phyloP scores from a whole-genome alignment of 176 grass and related monocot genomes.

The Oryza nivara region DNA sequence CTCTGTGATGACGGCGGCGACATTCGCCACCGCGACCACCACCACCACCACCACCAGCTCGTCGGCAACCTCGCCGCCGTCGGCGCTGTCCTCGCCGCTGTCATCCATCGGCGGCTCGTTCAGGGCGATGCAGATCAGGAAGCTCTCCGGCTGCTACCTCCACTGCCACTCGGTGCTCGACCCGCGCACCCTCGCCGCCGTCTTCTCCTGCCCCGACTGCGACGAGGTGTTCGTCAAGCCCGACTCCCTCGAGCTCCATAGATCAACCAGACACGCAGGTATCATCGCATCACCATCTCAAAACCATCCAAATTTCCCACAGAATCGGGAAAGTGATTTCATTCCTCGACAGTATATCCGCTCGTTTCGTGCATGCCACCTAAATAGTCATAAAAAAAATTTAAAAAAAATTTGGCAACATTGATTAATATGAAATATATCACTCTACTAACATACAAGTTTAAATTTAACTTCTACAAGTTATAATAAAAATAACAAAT shows the following conservation, averaged over 20 bases:
- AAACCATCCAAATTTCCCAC: not conserved
- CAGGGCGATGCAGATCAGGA: slow-evolving; percentile 67
- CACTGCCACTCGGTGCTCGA: slow-evolving; percentile 61
- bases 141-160: slow-evolving; percentile 73
- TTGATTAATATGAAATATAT: too few relatives aligned
- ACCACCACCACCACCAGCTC: slow-evolving; percentile 36
- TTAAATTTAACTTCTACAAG: too few relatives aligned
- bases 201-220: slow-evolving; percentile 66
- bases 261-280: slow-evolving; percentile 73
- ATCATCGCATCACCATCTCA: not conserved
- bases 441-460: too few relatives aligned
- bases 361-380: too few relatives aligned
- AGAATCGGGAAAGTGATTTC: too few relatives aligned
- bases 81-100: slow-evolving; percentile 49
- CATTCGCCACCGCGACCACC: too few relatives aligned
- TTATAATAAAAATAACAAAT: too few relatives aligned
- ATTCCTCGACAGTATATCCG: too few relatives aligned
- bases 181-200: slow-evolving; percentile 48
- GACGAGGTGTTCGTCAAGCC: slow-evolving; percentile 71
- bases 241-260: slow-evolving; percentile 74
- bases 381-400: too few relatives aligned
- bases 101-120: slow-evolving; percentile 68
- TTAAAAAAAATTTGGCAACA: too few relatives aligned
- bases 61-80: slow-evolving; percentile 47
- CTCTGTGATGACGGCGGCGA: slow-evolving; percentile 49